Evolutionary conservation across 2,329 filamentous ascomycete genomes (phyloP).

Genomic region (Apiospora kogelbergensis): DNA sequence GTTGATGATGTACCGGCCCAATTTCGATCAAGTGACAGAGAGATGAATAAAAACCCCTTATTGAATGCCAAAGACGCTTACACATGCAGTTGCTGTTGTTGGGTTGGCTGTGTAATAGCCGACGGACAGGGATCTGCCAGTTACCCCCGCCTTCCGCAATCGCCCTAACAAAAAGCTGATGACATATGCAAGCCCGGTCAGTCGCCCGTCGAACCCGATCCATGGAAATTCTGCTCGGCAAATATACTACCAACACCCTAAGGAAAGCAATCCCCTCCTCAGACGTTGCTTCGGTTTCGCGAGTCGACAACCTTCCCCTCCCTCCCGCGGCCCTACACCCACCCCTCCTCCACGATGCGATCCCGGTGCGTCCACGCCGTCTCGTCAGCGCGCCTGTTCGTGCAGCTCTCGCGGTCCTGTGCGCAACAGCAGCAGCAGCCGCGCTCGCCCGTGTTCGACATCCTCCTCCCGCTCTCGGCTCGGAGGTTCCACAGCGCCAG

Average conservation of each 20-base stretch:
- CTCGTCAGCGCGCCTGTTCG: conserved; percentile 31
- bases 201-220: not conserved
- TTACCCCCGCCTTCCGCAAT: not conserved
- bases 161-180: not conserved
- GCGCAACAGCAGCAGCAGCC: conserved; percentile 24
- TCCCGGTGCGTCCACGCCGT: conserved; percentile 8
- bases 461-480: conserved; percentile 27
- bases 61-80: too few species aligned
- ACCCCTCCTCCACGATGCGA: not conserved
- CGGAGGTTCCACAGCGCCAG: conserved; percentile 15
- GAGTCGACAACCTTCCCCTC: not conserved
- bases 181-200: not conserved
- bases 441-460: conserved; percentile 35
- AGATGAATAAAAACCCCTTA: too few species aligned
- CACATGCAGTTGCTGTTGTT: not conserved
- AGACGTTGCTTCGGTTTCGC: not conserved
- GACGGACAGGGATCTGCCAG: not conserved
- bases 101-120: not conserved
- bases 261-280: not conserved
- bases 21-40: too few species aligned
- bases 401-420: conserved; percentile 26
- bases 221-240: not conserved
- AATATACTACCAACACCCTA: not conserved
- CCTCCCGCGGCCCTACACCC: not conserved
- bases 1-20: too few species aligned